These are phyloP conservation scores for Suhomyces sp. DNA, from an alignment of 805 yeast genomes.

Conservation along the genomic window DNA sequence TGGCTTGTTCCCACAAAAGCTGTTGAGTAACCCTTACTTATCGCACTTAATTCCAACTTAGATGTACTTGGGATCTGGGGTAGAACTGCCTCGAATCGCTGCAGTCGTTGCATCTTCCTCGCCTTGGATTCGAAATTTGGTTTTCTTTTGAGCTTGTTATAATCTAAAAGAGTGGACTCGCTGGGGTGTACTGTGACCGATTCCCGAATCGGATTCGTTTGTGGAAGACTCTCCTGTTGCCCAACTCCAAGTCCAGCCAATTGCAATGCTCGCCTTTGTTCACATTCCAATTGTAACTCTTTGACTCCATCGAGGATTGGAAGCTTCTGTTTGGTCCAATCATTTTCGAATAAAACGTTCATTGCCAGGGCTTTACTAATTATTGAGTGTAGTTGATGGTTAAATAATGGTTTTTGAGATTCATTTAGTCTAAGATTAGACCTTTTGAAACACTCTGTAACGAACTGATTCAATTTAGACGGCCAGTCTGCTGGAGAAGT, in stretches of 20 bases:
- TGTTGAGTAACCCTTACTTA: neutral
- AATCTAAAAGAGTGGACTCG: conserved; percentile 1
- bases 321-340: conserved; percentile 52
- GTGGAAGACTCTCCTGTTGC: neutral
- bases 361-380: conserved; percentile 48
- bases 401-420: conserved; percentile 36
- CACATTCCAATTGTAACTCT: conserved; percentile 12
- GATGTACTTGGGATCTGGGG: conserved; percentile 1
- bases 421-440: conserved; percentile 34
- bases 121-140: conserved; percentile 25
- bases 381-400: conserved; percentile 47
- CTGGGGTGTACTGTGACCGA: neutral
- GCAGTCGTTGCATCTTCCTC: conserved; percentile 43
- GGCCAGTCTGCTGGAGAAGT: conserved; percentile 45
- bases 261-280: neutral
- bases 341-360: conserved; percentile 44
- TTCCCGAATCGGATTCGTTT: neutral
- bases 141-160: conserved; percentile 6
- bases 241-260: conserved; percentile 5
- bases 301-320: conserved; percentile 39
- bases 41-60: neutral
- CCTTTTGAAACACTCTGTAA: conserved; percentile 43
- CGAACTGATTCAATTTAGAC: conserved; percentile 48
- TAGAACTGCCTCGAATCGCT: conserved; percentile 42
- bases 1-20: conserved; percentile 59